Evolutionary conservation across 139 green algal species (phyloP), one percentile per base, ranked within the genome.

Genomic region (Penium margaritaceum): DNA sequence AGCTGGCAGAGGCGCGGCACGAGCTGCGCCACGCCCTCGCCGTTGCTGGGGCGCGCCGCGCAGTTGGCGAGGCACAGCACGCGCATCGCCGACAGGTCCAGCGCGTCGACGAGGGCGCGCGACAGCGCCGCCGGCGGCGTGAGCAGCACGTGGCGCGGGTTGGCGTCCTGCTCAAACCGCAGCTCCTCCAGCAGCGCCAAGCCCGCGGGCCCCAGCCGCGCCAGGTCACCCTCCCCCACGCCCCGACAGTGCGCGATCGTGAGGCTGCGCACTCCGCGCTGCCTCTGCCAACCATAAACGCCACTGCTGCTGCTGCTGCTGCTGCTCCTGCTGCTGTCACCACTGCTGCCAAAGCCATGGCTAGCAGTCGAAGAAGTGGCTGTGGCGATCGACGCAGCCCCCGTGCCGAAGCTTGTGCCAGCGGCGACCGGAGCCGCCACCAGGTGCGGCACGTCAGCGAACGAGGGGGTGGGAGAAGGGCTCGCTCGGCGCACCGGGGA

Each of bases 61-160:
- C 47, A 60, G 17, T 60, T 60, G 47, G 47, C 47, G 12, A 60
- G 47, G 47, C 47, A 24, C 47, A 60, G 47, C 47, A 60, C 47
- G 19, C 47, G 47, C 47, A 60, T 5, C 17, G 15, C 14, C n/a
- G 47, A 21, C 47, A 60, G 15, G 47, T 7, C 9, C 17, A 3
- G 47, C 14, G 47, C n/a, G 46, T 32, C 4, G n/a, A 60, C 0
- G 47, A 60, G 47, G 30, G 47, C n/a, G 30, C n/a, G 17, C 15
- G 47, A 24, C 47, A 60, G 47, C 29, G 47, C 2, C 19, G 44
- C 19, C 5, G 47, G n/a, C n/a, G n/a, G n/a, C n/a, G n/a, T n/a
- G n/a, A 51, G 41, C 41, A 51, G 41, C 41, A 51, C 47, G 29
- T n/a, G 17, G 27, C 21, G 46, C 2, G 21, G 46, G 27, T n/a